phyloP scores from a whole-genome alignment of 768 basidiomycete genomes.

The Obba rivulosa region DNA sequence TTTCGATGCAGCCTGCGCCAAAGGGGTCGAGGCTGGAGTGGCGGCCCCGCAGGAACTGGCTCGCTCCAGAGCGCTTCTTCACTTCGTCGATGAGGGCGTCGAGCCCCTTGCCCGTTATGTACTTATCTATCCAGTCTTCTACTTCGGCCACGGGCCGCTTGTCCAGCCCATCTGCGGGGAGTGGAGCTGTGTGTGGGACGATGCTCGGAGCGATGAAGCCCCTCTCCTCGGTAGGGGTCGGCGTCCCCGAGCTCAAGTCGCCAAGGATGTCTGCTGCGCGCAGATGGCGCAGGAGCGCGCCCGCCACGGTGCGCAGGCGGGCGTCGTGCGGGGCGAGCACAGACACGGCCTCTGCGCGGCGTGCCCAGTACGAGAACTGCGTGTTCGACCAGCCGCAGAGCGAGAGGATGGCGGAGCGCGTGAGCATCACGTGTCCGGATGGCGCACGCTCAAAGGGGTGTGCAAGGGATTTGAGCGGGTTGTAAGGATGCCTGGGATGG shows the following conservation, averaged over 20 bases:
- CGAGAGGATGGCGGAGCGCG: constrained; percentile 41
- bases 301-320: constrained; percentile 34
- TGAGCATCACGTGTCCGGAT: constrained; percentile 39
- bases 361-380: constrained; percentile 52
- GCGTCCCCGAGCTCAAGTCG: constrained; percentile 14
- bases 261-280: constrained; percentile 23
- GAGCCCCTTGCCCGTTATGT: constrained; percentile 44
- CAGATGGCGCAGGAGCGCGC: constrained; percentile 37
- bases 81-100: constrained; percentile 44
- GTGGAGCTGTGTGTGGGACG: constrained; percentile 8
- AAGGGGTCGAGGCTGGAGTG: constrained; percentile 47
- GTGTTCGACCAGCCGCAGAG: constrained; percentile 51
- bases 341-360: constrained; percentile 43
- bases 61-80: constrained; percentile 42
- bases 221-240: constrained; percentile 13
- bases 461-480: constrained; percentile 43
- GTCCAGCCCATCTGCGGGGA: constrained; percentile 27
- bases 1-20: constrained; percentile 34
- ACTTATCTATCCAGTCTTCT: constrained; percentile 13
- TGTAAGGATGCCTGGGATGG: constrained; percentile 42
- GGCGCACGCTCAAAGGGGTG: constrained; percentile 36
- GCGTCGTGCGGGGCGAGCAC: constrained; percentile 38
- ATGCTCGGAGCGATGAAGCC: constrained; percentile 10
- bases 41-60: constrained; percentile 46
- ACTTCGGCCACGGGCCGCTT: constrained; percentile 27